Evolutionary conservation across 176 grass and related monocot genomes (phyloP).

Genomic region (Avena atlantica): DNA sequence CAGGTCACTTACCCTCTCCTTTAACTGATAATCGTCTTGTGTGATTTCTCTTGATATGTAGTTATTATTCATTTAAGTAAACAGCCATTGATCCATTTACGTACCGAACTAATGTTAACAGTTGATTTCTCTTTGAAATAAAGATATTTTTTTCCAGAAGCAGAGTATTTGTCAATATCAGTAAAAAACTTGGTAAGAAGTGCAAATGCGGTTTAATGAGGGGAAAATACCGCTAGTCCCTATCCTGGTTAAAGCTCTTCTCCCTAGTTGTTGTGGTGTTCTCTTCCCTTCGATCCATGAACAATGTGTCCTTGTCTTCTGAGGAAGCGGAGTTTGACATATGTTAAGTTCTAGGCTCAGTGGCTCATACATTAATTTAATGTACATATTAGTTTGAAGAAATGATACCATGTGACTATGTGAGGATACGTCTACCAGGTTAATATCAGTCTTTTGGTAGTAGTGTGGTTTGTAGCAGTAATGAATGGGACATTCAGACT

Average conservation of each 20-base stretch:
- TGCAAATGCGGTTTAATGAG: constrained; percentile 8
- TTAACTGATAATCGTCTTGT: constrained; percentile 19
- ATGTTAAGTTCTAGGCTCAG: constrained; percentile 8
- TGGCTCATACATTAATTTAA: constrained; percentile 18
- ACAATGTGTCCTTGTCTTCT: constrained; percentile 9
- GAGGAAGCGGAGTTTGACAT: constrained; percentile 15
- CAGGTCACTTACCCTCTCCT: constrained; percentile 64
- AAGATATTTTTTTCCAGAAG: constrained; percentile 23
- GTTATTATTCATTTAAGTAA: constrained; percentile 20
- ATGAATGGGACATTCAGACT: constrained; percentile 3
- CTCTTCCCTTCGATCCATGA: constrained; percentile 18
- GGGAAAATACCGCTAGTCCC: neutral
- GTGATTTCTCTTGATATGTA: constrained; percentile 19
- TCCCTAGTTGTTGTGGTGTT: neutral
- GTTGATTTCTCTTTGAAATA: constrained; percentile 26
- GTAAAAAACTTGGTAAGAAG: constrained; percentile 28
- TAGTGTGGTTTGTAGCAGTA: constrained; percentile 19
- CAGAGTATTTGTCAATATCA: constrained; percentile 28
- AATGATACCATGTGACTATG: neutral
- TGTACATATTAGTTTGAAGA: constrained; percentile 1
- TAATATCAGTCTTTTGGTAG: constrained; percentile 11
- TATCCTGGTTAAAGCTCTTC: constrained; percentile 18
- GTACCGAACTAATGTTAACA: neutral
- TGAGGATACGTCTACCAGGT: constrained; percentile 24
- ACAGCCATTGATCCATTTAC: neutral